Percentiles rank a stretch among this genome's conserved stretches.
Evolutionary conservation across 805 yeast species (phyloP).

Genomic region (Myxozyma kluyveri): DNA sequence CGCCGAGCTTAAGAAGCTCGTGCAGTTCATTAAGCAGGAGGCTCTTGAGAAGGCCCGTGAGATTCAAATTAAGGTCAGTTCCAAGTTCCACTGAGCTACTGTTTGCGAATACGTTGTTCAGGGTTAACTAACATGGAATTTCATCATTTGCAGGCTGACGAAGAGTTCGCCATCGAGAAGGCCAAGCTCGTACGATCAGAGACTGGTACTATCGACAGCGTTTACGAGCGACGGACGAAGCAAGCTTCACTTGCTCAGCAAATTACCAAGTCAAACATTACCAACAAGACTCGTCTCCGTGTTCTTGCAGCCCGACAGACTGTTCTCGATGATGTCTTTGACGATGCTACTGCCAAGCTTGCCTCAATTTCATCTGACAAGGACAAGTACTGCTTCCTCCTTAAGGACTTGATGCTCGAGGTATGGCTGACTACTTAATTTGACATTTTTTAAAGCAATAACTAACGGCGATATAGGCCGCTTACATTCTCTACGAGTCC

Average conservation of each 20-base stretch:
- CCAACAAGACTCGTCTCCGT: conserved; percentile 91
- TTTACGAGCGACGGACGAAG: conserved; percentile 78
- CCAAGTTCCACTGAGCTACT: too few species aligned
- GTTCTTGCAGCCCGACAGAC: conserved; percentile 82
- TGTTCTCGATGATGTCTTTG: conserved; percentile 70
- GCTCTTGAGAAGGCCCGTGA: conserved; percentile 99
- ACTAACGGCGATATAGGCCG: conserved; percentile 41
- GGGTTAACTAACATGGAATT: too few species aligned
- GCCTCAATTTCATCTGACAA: conserved; percentile 55
- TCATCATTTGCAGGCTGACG: conserved; percentile 64
- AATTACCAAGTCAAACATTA: conserved; percentile 90
- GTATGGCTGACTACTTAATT: conserved; percentile 9
- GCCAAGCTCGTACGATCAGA: conserved; percentile 92
- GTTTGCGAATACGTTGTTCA: too few species aligned
- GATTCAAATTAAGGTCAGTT: conserved; percentile 69
- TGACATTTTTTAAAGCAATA: background rate
- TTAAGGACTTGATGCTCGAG: conserved; percentile 79
- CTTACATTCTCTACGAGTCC: conserved; percentile 71
- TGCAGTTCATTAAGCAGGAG: conserved; percentile 96
- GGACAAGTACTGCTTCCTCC: conserved; percentile 61
- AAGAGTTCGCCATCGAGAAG: conserved; percentile 97
- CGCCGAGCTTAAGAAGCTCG: conserved; percentile 95
- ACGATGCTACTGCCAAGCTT: conserved; percentile 63
- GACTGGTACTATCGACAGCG: conserved; percentile 78
- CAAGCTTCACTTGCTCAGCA: conserved; percentile 92